Conservation (phyloP, 2,329 filamentous ascomycete genomes). For the Fusarium continuum region DNA sequence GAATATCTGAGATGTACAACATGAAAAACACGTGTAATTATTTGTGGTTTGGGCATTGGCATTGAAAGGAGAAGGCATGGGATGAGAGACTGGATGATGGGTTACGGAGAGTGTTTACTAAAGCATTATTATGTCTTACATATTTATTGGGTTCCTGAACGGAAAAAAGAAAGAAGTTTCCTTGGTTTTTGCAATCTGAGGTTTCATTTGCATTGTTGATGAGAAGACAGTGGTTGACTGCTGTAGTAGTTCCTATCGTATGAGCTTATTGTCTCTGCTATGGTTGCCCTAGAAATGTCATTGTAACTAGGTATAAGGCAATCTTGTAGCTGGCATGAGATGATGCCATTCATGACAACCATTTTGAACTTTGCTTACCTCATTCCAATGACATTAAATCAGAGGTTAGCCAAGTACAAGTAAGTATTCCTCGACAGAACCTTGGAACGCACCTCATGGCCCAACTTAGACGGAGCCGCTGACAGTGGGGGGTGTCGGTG, state of each 20-base stretch:
- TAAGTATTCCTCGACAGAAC: neutral
- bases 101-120: slow-evolving; percentile 16
- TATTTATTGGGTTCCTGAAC: slow-evolving; percentile 38
- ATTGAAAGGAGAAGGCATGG: slow-evolving; percentile 22
- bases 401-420: neutral
- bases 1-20: slow-evolving; percentile 37
- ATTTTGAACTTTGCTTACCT: neutral
- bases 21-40: slow-evolving; percentile 37
- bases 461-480: neutral
- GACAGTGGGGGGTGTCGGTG: slow-evolving; percentile 27
- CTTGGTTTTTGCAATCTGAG: slow-evolving; percentile 13
- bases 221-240: neutral
- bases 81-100: slow-evolving; percentile 22
- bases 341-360: neutral
- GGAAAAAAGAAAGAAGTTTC: slow-evolving; percentile 36
- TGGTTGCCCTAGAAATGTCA: neutral
- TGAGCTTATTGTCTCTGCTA: too few relatives aligned
- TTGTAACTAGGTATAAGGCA: too few relatives aligned
- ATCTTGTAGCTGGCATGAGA: neutral
- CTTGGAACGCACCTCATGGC: neutral
- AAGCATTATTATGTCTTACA: slow-evolving; percentile 30
- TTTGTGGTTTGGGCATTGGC: slow-evolving; percentile 25
- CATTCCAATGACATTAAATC: neutral
- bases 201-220: neutral
- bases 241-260: neutral